Base-by-base conservation (phyloP, 148 eudicot species). In the Fagopyrum esculentum region DNA sequence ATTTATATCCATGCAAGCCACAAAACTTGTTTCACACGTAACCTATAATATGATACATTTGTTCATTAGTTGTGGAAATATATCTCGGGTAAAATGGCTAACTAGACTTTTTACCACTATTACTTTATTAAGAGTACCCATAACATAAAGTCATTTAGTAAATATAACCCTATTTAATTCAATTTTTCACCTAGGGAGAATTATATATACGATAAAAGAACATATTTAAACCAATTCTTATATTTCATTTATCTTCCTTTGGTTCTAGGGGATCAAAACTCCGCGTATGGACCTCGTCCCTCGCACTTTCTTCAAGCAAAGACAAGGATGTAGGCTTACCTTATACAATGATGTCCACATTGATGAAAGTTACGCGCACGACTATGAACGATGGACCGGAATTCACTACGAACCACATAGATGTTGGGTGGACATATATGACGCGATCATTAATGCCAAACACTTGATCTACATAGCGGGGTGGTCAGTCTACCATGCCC, bases 291-390 rank as follows among this genome's bases (percentile, higher is more conserved):
- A 75, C n/a, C 96, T 93, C 2, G 91, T 86, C 3, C 90, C 91
- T 44, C 66, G 26, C 52, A 83, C 91, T 0, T 93, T 86, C 83
- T 90, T 93, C 74, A 83, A 52, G 70, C 91, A 90, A 72, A 88
- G 96, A 75, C 82, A 70, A 29, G 86, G 88, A 17, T 88, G 98
- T 72, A 80, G 66, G 47, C 84, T 90, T 48, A 49, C 88, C 5
- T 74, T 90, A 9, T 93, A 93, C 71, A 89, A 87, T 26, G 98
- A 93, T 73, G 93, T 89, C 6, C 96, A 92, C 72, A 85, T 90
- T 19, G 61, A 76, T 0, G 88, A 89, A 16, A 75, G 79, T 56
- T 66, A 68, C 30, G 54, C 78, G 15, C 84, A 84, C 13, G 55
- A 63, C 22, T 57, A 83, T 22, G 69, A 59, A 59, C 84, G 77